phyloP scores from a whole-genome alignment of 768 basidiomycete species.

The Kwoniella dejecticola region DNA sequence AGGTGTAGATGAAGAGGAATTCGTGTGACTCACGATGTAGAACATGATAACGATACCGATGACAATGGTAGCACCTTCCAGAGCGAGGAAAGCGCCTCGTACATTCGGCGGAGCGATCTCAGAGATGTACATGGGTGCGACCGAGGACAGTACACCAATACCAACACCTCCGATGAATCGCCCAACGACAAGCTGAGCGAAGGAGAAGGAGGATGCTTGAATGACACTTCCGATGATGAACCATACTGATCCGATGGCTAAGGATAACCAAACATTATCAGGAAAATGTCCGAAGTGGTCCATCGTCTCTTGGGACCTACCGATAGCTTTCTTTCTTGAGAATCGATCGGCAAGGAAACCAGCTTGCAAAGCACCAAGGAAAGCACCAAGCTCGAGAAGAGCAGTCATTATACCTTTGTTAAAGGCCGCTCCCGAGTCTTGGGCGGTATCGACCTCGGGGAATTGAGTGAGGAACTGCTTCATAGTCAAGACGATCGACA shows the following conservation, averaged over 20 bases:
- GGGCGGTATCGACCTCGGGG: background rate
- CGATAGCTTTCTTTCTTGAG: conserved; percentile 62
- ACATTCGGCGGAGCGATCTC: conserved; percentile 12
- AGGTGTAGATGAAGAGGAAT: no score
- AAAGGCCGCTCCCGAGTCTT: background rate
- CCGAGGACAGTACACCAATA: conserved; percentile 6
- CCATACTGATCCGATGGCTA: conserved; percentile 14
- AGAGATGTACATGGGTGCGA: conserved; percentile 6
- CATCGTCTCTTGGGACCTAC: no score
- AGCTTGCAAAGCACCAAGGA: conserved; percentile 72
- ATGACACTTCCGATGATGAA: conserved; percentile 38
- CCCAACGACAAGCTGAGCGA: conserved; percentile 8
- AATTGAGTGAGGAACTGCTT: background rate
- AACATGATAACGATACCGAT: conserved; percentile 27
- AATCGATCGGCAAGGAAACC: conserved; percentile 70
- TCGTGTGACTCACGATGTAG: background rate
- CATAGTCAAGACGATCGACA: conserved; percentile 7
- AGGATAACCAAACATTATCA: no score
- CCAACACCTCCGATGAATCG: conserved; percentile 12
- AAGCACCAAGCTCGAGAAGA: conserved; percentile 59
- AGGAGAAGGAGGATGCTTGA: conserved; percentile 26
- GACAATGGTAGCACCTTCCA: conserved; percentile 23
- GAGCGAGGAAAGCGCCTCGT: conserved; percentile 27
- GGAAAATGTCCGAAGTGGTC: no score
- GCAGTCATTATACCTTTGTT: conserved; percentile 9